A percentile compares a stretch with the other conserved stretches of the same genome.
These are phyloP conservation scores for Aspergillus bertholletiae DNA, from an alignment of 495 filamentous ascomycete genomes.

Conservation along the genomic window DNA sequence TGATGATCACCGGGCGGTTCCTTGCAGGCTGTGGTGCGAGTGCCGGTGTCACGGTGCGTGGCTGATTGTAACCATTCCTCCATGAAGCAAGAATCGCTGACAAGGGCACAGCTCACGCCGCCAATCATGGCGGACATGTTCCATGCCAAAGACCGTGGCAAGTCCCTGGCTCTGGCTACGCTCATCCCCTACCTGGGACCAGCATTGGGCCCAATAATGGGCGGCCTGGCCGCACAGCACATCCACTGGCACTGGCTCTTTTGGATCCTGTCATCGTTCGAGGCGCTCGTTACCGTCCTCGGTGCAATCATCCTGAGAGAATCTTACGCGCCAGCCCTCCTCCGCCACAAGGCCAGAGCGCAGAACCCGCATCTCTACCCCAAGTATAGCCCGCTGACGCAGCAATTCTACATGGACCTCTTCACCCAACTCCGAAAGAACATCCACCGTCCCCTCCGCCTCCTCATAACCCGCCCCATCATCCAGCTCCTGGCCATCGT, in stretches of 20 bases:
- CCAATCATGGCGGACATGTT: slow-evolving; percentile 5
- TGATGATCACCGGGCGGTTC: neutral
- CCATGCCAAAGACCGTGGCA: slow-evolving; percentile 1
- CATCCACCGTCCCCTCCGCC: neutral
- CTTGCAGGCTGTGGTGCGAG: neutral
- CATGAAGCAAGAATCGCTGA: neutral
- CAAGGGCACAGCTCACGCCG: neutral
- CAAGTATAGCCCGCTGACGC: neutral
- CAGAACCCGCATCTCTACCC: neutral
- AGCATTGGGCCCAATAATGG: slow-evolving; percentile 39
- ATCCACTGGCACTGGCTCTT: slow-evolving; percentile 59
- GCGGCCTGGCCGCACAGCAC: slow-evolving; percentile 48
- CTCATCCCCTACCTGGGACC: neutral
- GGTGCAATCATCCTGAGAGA: neutral
- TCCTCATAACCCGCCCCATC: neutral
- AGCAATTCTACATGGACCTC: neutral
- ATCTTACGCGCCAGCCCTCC: neutral
- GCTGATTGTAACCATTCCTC: neutral
- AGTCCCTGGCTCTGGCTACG: neutral
- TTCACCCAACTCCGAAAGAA: neutral
- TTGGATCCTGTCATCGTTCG: slow-evolving; percentile 9
- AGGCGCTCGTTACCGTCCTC: neutral
- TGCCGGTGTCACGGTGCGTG: neutral
- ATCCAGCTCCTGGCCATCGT: neutral
- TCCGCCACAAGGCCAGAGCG: neutral